Base-by-base conservation (phyloP, 352 stramenopile genomes). In the Pythium guiyangense region DNA sequence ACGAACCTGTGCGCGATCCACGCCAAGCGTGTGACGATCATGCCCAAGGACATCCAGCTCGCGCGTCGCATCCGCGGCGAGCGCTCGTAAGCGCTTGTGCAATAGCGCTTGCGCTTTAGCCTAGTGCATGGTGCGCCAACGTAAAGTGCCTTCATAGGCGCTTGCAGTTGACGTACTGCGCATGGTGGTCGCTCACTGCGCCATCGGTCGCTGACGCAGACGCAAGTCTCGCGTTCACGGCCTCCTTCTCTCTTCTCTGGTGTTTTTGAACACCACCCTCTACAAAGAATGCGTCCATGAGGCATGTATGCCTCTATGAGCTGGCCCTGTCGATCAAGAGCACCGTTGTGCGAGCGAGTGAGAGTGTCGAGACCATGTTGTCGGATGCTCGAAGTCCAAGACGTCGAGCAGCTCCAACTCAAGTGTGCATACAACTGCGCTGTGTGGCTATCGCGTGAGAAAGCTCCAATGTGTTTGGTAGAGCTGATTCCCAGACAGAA, bases 1-100 rank as follows among this genome's bases (percentile, higher is more conserved):
- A 97, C 92, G 48, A 98, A 98, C 80, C 69, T 98, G 48, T 97
- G 89, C 69, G 92, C 94, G 54, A 98, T 98, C 64, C 94, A 98
- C 75, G 94, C 92, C 61, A 98, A 98, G 71, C 87, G 94, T 44
- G 90, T 98, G 26, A 98, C 94, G 20, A 98, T 98, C 74, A 98
- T 98, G 93, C 94, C 94, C 39, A 98, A 97, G 79, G 94, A 98
- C 70, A 97, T 98, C 49, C 93, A 98, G 75, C 78, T 98, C 9
- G 92, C 92, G 25, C 89, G 88, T 44, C 86, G 92, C 67, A 97
- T 98, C 66, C 86, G 93, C 52, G 92, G 93, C 44, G 90, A 97
- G 69, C 81, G 84, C 58, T 87, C 78, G 55, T 92, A 90, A 80
- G n/a, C n/a, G n/a, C n/a, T n/a, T n/a, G n/a, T n/a, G n/a, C n/a